Base-by-base conservation (phyloP, 306 rosid genomes). In the Mucuna pruriens region DNA sequence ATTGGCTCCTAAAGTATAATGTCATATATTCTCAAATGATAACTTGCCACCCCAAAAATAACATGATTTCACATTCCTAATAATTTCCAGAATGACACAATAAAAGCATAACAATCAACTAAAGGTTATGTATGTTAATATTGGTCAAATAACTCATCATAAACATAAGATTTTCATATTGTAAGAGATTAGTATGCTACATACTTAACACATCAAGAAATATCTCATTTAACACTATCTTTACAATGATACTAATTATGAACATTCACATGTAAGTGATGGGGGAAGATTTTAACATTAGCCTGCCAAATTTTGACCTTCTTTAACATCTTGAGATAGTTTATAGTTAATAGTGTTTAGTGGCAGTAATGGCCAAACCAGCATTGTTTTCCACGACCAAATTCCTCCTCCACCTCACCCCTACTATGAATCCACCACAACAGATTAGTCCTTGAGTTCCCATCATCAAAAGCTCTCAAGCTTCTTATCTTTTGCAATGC, bases 371-470 rank as follows among this genome's bases (percentile, higher is more conserved):
- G 67, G 3, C 54, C 73, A 74, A 79, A 79, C 87, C 87, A 84
- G 40, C 77, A 67, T 1, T 71, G 71, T 79, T 84, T 79, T 36
- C 77, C 84, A 69, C 68, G 29, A 33, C 19, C 83, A 76, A 73
- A 46, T 46, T 63, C 84, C 45, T 80, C 78, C 46, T 29, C 83
- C 10, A 48, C 61, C n/a, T 80, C 65, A 15, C 80, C 83, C 84
- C 97, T 89, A 40, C 95, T 91, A 34, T 92, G 90, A 85, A 90
- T 71, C 98, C 98, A 94, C 98, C 97, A 94, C n/a, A 94, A 70
- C 1, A 94, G 74, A 85, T 94, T 94, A 9, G 83, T 78, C 29
- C 86, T 81, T 1, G 95, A 91, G 76, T 87, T 91, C 3, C 98
- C 97, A 68, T 92, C 97, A 86, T 95, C 98, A 19, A 75, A 85